Conservation (phyloP, 2,329 filamentous ascomycete species). For the Colletotrichum truncatum region DNA sequence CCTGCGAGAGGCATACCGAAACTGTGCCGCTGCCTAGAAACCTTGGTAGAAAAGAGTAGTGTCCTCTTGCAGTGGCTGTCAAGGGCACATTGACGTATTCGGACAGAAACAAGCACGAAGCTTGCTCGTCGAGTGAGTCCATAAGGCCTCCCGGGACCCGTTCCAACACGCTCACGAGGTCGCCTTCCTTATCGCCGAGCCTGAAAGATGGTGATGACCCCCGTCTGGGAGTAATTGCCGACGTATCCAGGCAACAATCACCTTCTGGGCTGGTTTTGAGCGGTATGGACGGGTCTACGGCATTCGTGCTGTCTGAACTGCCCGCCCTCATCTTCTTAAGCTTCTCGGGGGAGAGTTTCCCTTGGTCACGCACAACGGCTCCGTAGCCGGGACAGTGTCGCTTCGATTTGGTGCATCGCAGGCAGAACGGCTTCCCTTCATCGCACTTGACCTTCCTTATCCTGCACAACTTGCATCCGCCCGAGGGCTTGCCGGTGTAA, state of each 20-base stretch:
- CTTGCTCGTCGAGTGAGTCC: slow-evolving; percentile 26
- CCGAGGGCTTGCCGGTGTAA: slow-evolving; percentile 35
- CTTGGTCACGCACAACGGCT: slow-evolving; percentile 34
- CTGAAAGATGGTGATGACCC: slow-evolving; percentile 6
- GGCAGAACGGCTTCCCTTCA: slow-evolving; percentile 61
- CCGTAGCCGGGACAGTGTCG: slow-evolving; percentile 36
- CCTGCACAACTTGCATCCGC: slow-evolving; percentile 44
- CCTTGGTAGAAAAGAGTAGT: slow-evolving; percentile 25
- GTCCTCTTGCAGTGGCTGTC: slow-evolving; percentile 11
- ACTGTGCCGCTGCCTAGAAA: slow-evolving; percentile 21
- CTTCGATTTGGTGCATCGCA: slow-evolving; percentile 55
- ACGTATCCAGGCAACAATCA: neutral
- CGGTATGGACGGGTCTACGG: neutral
- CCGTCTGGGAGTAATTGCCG: neutral
- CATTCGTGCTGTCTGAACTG: neutral
- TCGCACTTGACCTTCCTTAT: slow-evolving; percentile 67
- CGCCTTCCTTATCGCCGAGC: slow-evolving; percentile 6
- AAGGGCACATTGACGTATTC: slow-evolving; percentile 29
- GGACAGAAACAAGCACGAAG: slow-evolving; percentile 29
- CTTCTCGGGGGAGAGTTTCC: slow-evolving; percentile 29
- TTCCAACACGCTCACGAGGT: slow-evolving; percentile 13
- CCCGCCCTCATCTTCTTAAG: slow-evolving; percentile 13
- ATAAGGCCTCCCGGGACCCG: slow-evolving; percentile 15
- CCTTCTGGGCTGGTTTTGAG: neutral
- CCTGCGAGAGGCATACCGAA: slow-evolving; percentile 19